Percentiles rank a stretch among this genome's conserved stretches.
phyloP scores from a whole-genome alignment of 2,329 filamentous ascomycete species.

The Chrysoporthe austroafricana region DNA sequence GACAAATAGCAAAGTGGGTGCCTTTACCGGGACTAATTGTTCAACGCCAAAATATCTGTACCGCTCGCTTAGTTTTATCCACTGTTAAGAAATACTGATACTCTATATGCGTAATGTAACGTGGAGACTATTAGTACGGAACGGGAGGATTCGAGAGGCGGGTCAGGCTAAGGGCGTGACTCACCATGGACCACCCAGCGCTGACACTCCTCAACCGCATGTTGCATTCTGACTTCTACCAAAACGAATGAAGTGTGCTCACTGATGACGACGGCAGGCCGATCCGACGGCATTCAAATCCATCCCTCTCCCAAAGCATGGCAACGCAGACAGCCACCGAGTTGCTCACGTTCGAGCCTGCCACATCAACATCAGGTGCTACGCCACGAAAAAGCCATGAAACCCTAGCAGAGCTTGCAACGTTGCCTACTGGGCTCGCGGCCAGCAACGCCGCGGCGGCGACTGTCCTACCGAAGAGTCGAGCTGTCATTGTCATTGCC shows the following conservation, averaged over 20 bases:
- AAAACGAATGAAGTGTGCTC: background rate
- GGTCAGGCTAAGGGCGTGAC: no score
- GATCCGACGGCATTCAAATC: background rate
- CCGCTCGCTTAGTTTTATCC: background rate
- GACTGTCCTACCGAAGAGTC: background rate
- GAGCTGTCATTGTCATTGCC: conserved; percentile 14
- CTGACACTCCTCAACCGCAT: no score
- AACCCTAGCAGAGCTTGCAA: background rate
- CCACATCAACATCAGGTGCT: background rate
- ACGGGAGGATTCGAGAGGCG: no score
- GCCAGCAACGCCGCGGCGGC: background rate
- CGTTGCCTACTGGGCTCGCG: background rate
- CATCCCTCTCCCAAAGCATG: background rate
- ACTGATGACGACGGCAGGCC: background rate
- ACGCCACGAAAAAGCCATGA: background rate
- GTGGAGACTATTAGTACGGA: background rate
- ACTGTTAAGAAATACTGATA: background rate
- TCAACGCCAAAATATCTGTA: no score
- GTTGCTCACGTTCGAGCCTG: background rate
- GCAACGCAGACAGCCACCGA: background rate
- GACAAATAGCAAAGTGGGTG: no score
- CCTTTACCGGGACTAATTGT: no score
- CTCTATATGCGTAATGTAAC: background rate
- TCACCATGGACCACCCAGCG: background rate
- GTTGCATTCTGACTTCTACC: background rate